Conservation (phyloP, 2,329 filamentous ascomycete genomes). For the Fusarium sambucinum region DNA sequence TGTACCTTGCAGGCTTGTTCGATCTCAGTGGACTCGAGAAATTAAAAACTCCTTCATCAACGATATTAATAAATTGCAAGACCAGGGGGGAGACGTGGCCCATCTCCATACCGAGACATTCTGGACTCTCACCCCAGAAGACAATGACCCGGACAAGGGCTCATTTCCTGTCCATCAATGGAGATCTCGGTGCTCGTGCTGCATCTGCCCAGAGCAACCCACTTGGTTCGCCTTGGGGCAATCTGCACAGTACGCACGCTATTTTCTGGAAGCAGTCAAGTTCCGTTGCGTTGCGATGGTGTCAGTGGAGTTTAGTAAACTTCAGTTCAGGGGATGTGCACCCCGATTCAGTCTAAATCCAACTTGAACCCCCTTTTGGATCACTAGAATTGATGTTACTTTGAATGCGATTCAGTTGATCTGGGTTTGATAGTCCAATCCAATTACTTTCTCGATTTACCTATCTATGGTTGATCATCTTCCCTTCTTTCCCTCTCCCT, state of each 20-base stretch:
- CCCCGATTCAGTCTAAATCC: conserved; percentile 39
- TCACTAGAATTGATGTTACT: conserved; percentile 19
- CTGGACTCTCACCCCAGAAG: conserved; percentile 38
- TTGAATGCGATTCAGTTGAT: conserved; percentile 1
- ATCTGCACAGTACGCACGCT: conserved; percentile 33
- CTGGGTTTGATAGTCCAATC: conserved; percentile 9
- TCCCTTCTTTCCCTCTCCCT: conserved; percentile 12
- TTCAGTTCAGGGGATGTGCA: conserved; percentile 20
- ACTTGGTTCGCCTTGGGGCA: conserved; percentile 25
- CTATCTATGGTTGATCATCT: conserved; percentile 30
- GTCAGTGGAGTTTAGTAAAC: conserved; percentile 29
- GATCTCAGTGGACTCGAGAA: conserved; percentile 44
- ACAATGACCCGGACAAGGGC: conserved; percentile 19
- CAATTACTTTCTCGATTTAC: conserved; percentile 29
- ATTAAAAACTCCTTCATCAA: conserved; percentile 43
- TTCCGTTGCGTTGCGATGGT: conserved; percentile 6
- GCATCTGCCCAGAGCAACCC: conserved; percentile 9
- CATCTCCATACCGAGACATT: conserved; percentile 29
- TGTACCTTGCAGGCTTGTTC: conserved; percentile 24
- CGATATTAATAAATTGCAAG: conserved; percentile 42
- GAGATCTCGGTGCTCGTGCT: conserved; percentile 33
- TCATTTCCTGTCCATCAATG: conserved; percentile 43
- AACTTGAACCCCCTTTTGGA: conserved; percentile 47
- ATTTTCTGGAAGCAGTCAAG: conserved; percentile 36
- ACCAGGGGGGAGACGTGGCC: conserved; percentile 41